These are phyloP conservation scores for Arctostaphylos glauca DNA, from an alignment of 148 eudicot genomes.

Conservation along the genomic window DNA sequence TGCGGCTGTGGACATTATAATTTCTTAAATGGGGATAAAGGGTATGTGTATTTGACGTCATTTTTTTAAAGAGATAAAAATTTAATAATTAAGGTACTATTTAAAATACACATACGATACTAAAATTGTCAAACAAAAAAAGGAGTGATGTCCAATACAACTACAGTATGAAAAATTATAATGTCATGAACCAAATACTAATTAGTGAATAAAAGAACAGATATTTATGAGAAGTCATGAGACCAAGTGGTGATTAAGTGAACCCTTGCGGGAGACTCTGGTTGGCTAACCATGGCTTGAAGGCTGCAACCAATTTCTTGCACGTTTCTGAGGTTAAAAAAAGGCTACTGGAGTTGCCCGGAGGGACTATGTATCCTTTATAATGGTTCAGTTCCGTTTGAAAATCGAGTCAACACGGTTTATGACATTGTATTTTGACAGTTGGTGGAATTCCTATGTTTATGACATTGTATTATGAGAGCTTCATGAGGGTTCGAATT, in stretches of 20 bases:
- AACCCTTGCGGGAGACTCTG: constrained; percentile 80
- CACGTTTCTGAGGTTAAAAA: constrained; percentile 79
- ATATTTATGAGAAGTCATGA: constrained; percentile 79
- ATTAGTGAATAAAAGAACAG: too few species aligned
- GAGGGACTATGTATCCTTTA: constrained; percentile 39
- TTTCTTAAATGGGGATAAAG: too few species aligned
- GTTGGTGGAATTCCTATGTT: constrained; percentile 57
- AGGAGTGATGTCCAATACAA: too few species aligned
- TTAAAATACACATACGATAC: too few species aligned
- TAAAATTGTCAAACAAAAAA: too few species aligned
- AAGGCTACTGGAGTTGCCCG: constrained; percentile 73
- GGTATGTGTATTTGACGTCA: too few species aligned
- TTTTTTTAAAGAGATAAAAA: too few species aligned
- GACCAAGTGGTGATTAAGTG: constrained; percentile 87
- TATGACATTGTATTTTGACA: constrained; percentile 61
- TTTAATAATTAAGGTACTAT: too few species aligned
- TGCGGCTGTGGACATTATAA: too few species aligned
- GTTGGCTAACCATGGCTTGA: constrained; percentile 53
- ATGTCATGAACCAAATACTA: too few species aligned
- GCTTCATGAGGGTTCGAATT: constrained; percentile 64
- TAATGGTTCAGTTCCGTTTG: constrained; percentile 77
- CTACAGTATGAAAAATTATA: too few species aligned
- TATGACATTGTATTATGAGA: constrained; percentile 86
- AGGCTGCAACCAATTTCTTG: constrained; percentile 79
- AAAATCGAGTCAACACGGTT: constrained; percentile 66